These are phyloP conservation scores for Plectranthus barbatus DNA, from an alignment of 257 asterid species.

Conservation along the genomic window DNA sequence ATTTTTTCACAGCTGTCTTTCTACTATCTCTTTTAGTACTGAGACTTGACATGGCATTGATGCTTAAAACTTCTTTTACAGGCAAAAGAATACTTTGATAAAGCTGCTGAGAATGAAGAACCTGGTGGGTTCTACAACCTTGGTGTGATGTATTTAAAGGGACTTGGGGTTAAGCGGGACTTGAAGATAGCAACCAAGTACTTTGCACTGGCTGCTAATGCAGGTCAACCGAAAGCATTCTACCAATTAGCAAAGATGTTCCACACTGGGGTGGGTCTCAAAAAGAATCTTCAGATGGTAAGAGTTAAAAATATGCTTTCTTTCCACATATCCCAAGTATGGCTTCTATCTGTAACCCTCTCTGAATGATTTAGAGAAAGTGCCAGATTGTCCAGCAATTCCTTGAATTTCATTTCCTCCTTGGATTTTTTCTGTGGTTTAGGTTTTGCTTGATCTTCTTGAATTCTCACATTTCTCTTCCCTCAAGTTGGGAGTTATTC, in stretches of 20 bases:
- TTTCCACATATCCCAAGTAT: neutral
- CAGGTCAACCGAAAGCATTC: conserved; percentile 93
- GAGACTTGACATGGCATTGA: neutral
- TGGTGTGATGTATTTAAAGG: conserved; percentile 85
- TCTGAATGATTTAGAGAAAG: neutral
- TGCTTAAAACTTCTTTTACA: conserved; percentile 22
- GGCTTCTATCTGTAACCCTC: neutral
- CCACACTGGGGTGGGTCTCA: conserved; percentile 85
- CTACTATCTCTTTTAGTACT: neutral
- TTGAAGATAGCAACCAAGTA: conserved; percentile 57
- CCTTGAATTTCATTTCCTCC: neutral
- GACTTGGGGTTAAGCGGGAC: conserved; percentile 88
- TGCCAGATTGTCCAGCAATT: neutral
- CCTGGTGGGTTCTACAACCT: conserved; percentile 94
- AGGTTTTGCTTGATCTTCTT: neutral
- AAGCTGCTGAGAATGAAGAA: conserved; percentile 88
- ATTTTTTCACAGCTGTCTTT: neutral
- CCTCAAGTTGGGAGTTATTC: neutral
- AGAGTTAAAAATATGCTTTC: conserved; percentile 19
- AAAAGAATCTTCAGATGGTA: conserved; percentile 85
- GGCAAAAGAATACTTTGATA: conserved; percentile 94
- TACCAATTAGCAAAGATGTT: conserved; percentile 98
- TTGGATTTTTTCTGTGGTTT: neutral
- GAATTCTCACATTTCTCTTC: neutral
- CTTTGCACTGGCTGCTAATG: conserved; percentile 66